These are phyloP conservation scores for Leptographium procerum DNA, from an alignment of 2,329 filamentous ascomycete species.

Conservation along the genomic window DNA sequence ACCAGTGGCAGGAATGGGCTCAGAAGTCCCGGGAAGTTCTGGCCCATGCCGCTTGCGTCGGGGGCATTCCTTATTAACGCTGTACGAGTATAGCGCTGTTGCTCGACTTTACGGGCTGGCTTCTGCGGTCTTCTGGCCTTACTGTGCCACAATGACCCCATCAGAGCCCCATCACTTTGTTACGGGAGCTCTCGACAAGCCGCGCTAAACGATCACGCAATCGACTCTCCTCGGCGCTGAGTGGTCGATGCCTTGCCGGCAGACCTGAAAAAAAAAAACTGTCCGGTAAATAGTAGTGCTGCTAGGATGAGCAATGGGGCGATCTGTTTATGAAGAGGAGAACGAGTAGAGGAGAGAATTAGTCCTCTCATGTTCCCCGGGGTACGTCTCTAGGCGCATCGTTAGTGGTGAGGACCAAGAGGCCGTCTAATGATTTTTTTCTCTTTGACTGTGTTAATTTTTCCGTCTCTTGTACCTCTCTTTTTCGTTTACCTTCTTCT, in stretches of 20 bases:
- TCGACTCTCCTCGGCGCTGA: conserved; percentile 12
- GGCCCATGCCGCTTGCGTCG: not conserved
- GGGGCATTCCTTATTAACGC: not conserved
- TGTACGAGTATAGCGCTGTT: not conserved
- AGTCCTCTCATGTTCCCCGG: not conserved
- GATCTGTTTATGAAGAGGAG: not conserved
- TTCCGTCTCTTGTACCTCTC: not conserved
- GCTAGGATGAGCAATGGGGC: not conserved
- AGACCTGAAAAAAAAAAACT: not conserved
- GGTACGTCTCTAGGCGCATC: not conserved
- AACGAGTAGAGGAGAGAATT: not conserved
- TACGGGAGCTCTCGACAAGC: conserved; percentile 4
- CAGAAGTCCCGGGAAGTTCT: not conserved
- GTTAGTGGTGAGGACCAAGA: not conserved
- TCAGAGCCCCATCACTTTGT: not conserved
- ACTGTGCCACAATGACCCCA: not conserved
- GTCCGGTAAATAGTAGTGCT: not conserved
- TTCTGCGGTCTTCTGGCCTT: not conserved
- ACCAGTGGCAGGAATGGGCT: not conserved
- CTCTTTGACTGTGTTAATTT: conserved; percentile 1
- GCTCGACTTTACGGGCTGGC: not conserved
- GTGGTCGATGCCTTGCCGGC: conserved; percentile 4
- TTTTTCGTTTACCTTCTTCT: not conserved
- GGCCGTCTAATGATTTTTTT: not conserved
- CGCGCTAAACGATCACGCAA: conserved; percentile 23